Base-by-base conservation (phyloP, 106 monocot genomes). In the Dioscorea alata region DNA sequence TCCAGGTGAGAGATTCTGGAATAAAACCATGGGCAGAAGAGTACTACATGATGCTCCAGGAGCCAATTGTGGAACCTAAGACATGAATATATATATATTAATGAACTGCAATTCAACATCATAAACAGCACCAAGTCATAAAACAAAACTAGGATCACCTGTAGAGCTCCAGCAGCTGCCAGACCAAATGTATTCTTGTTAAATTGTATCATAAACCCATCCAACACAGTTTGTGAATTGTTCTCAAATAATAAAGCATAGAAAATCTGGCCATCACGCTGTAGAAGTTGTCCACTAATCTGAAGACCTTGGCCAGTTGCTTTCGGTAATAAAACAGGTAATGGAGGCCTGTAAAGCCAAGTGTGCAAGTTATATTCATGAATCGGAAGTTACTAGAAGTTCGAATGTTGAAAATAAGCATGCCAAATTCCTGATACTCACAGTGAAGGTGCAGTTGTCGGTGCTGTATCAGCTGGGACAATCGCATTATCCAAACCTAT, bases 161-260 rank as follows among this genome's bases (percentile, higher is more conserved):
- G 97, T 25, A 99, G 76, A 60, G 85, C 77, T 69, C 80, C 85
- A 64, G 77, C 89, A 68, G 89, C 83, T 25, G 90, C 87, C 82
- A 99, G 87, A 66, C 97, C 97, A 71, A 99, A 93, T 57, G 90
- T 76, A 67, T 99, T 99, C 66, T 93, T 99, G 81, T 99, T 99
- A 63, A 99, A 99, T 58, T 93, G 93, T 75, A 99, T 99, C 97
- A 99, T 92, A 72, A 99, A 99, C 10, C 97, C 97, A 80, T 99
- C 97, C 23, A 99, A 67, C 2, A 73, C 52, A 24, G 61, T 50
- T 25, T 78, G 87, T 61, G 97, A 70, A 76, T 69, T 79, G 66
- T 99, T 99, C 59, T 99, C 97, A 57, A 99, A 87, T 51, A 75
- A 63, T 33, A 93, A 59, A 20, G 66, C 76, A 71, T 99, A 99